Evolutionary conservation across 1,284 basidiomycete species (phyloP).

Genomic region (Chondrostereum purpureum): DNA sequence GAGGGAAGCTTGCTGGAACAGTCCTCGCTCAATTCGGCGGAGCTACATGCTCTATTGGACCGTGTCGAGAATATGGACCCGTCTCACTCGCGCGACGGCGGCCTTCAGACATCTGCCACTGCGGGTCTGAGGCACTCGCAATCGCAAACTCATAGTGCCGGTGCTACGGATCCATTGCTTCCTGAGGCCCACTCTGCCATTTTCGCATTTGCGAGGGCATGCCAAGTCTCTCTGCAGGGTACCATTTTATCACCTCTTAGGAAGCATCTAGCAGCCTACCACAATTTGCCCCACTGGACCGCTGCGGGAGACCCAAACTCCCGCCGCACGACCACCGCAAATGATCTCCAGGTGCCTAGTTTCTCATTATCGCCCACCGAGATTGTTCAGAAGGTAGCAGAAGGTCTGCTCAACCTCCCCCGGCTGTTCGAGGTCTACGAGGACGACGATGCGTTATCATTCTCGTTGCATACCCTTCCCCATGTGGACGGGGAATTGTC

Average conservation of each 20-base stretch:
- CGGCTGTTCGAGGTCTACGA: slow-evolving; percentile 92
- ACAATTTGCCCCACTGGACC: slow-evolving; percentile 66
- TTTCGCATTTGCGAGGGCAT: slow-evolving; percentile 61
- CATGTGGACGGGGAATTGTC: slow-evolving; percentile 15
- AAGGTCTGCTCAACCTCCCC: slow-evolving; percentile 89
- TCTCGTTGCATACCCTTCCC: slow-evolving; percentile 80
- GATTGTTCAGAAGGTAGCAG: slow-evolving; percentile 82
- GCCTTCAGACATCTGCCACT: slow-evolving; percentile 19
- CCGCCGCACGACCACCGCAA: slow-evolving; percentile 32
- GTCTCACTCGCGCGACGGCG: slow-evolving; percentile 6
- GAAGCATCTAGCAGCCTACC: slow-evolving; percentile 68
- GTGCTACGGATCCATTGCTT: slow-evolving; percentile 40
- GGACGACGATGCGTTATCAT: slow-evolving; percentile 85
- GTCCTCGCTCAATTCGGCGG: slow-evolving; percentile 75
- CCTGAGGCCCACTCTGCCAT: slow-evolving; percentile 53
- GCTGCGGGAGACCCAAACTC: slow-evolving; percentile 39
- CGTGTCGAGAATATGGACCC: slow-evolving; percentile 39
- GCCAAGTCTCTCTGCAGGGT: slow-evolving; percentile 73
- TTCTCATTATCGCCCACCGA: slow-evolving; percentile 92
- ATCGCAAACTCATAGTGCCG: slow-evolving; percentile 15
- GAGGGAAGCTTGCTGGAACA: slow-evolving; percentile 71
- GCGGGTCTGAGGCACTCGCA: slow-evolving; percentile 18
- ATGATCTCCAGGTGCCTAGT: slow-evolving; percentile 79
- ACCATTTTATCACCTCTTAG: slow-evolving; percentile 85
- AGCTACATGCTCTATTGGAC: slow-evolving; percentile 63